phyloP scores from a whole-genome alignment of 2,329 filamentous ascomycete species.

The Thyridium curvatum region DNA sequence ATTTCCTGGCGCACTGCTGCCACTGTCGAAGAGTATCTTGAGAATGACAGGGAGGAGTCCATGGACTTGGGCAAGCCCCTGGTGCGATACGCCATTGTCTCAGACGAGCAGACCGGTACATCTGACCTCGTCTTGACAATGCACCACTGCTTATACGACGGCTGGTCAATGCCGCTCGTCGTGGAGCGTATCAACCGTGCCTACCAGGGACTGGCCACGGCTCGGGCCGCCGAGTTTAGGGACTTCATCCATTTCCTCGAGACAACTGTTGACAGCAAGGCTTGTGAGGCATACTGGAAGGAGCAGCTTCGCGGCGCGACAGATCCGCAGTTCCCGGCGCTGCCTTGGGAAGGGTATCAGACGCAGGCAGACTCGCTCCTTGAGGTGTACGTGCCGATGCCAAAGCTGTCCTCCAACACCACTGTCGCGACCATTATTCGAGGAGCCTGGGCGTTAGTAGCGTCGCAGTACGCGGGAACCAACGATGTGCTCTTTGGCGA shows the following conservation, averaged over 20 bases:
- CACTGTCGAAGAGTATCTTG: slow-evolving; percentile 32
- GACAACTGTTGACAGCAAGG: slow-evolving; percentile 24
- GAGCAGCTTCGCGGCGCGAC: slow-evolving; percentile 36
- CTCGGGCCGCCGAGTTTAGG: slow-evolving; percentile 35
- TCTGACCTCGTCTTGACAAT: slow-evolving; percentile 45
- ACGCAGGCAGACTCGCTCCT: slow-evolving; percentile 45
- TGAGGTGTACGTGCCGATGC: slow-evolving; percentile 41
- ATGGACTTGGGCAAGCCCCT: slow-evolving; percentile 40
- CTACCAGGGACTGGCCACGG: slow-evolving; percentile 25
- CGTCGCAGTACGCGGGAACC: slow-evolving; percentile 44
- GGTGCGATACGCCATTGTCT: slow-evolving; percentile 19
- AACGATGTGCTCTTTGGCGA: slow-evolving; percentile 52
- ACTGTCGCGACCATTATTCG: slow-evolving; percentile 51
- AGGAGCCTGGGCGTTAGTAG: slow-evolving; percentile 52
- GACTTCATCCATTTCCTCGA: slow-evolving; percentile 42
- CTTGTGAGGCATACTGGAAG: slow-evolving; percentile 39
- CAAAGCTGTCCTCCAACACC: slow-evolving; percentile 27
- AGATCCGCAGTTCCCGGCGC: slow-evolving; percentile 39
- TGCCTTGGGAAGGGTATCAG: slow-evolving; percentile 41
- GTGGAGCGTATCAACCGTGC: slow-evolving; percentile 41
- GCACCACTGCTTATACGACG: slow-evolving; percentile 52
- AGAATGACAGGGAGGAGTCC: slow-evolving; percentile 27
- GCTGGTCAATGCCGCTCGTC: slow-evolving; percentile 46
- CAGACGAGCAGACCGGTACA: slow-evolving; percentile 10
- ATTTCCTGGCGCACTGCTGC: slow-evolving; percentile 25